Percentiles rank a stretch among this genome's conserved stretches.
These are phyloP conservation scores for Trametes cubensis DNA, from an alignment of 768 basidiomycete species.

Conservation along the genomic window DNA sequence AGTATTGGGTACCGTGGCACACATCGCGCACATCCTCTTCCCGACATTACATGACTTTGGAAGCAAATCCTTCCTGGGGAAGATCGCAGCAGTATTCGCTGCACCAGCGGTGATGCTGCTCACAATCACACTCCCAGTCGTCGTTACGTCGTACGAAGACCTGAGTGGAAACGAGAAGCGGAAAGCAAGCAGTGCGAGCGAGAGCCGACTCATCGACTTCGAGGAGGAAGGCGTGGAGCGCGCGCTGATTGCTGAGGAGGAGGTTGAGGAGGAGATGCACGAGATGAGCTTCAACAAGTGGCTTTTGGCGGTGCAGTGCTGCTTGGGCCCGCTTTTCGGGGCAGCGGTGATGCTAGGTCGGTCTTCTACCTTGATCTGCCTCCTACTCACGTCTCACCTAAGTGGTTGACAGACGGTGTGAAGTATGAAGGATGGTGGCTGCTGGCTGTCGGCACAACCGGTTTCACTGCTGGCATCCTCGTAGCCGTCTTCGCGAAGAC, in stretches of 20 bases:
- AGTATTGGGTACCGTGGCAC: conserved; percentile 38
- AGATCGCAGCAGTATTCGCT: conserved; percentile 76
- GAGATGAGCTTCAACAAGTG: conserved; percentile 74
- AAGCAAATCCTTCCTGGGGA: conserved; percentile 69
- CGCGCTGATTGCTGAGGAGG: conserved; percentile 72
- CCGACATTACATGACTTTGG: conserved; percentile 80
- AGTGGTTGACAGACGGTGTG: conserved; percentile 44
- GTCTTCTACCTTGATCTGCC: conserved; percentile 29
- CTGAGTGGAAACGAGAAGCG: conserved; percentile 43
- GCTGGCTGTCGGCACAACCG: conserved; percentile 55
- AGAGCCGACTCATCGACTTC: conserved; percentile 61
- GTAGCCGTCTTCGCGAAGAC: conserved; percentile 63
- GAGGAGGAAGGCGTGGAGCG: conserved; percentile 77
- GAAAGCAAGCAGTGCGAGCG: conserved; percentile 28
- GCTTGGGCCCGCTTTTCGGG: conserved; percentile 80
- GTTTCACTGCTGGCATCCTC: conserved; percentile 53
- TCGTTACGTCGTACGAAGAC: conserved; percentile 59
- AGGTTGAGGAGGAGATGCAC: conserved; percentile 68
- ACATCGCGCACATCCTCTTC: conserved; percentile 69
- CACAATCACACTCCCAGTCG: conserved; percentile 90
- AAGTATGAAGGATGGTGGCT: conserved; percentile 52
- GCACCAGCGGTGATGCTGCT: conserved; percentile 84
- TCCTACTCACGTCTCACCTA: background rate
- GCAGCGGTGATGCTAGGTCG: conserved; percentile 75
- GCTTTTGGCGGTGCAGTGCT: conserved; percentile 83